phyloP scores from a whole-genome alignment of 371 early-diverging fungal species.

The Haplosporangium sp. region DNA sequence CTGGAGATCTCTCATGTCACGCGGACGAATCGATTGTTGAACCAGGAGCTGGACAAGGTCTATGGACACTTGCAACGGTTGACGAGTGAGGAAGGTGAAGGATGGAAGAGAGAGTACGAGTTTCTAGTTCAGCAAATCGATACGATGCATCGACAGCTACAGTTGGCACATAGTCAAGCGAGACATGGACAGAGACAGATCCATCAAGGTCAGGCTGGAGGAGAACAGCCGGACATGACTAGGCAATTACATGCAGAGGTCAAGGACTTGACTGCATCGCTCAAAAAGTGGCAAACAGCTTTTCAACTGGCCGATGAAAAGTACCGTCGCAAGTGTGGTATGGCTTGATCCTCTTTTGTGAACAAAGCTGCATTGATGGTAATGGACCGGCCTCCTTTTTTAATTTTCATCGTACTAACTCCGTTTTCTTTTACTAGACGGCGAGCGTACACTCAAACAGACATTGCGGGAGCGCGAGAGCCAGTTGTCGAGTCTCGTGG shows the following conservation, averaged over 20 bases:
- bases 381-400: background rate
- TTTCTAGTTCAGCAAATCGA: slow-evolving; percentile 53
- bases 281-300: slow-evolving; percentile 44
- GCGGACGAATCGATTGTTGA: slow-evolving; percentile 32
- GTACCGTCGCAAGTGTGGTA: slow-evolving; percentile 51
- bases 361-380: background rate
- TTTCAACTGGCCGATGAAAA: slow-evolving; percentile 39
- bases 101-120: slow-evolving; percentile 41
- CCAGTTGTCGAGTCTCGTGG: slow-evolving; percentile 28
- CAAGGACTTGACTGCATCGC: slow-evolving; percentile 36
- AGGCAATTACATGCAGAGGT: slow-evolving; percentile 38
- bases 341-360: background rate
- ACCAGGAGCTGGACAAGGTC: slow-evolving; percentile 47
- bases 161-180: slow-evolving; percentile 22
- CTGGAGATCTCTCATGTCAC: slow-evolving; percentile 24
- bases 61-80: slow-evolving; percentile 22
- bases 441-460: slow-evolving; percentile 42
- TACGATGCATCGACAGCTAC: slow-evolving; percentile 49
- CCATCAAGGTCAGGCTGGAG: background rate
- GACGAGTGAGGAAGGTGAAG: slow-evolving; percentile 28
- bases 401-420: background rate
- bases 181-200: background rate
- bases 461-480: slow-evolving; percentile 37
- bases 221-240: slow-evolving; percentile 22
- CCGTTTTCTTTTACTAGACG: slow-evolving; percentile 24